phyloP scores from a whole-genome alignment of 2,329 filamentous ascomycete species.

The Penicillium sp. region DNA sequence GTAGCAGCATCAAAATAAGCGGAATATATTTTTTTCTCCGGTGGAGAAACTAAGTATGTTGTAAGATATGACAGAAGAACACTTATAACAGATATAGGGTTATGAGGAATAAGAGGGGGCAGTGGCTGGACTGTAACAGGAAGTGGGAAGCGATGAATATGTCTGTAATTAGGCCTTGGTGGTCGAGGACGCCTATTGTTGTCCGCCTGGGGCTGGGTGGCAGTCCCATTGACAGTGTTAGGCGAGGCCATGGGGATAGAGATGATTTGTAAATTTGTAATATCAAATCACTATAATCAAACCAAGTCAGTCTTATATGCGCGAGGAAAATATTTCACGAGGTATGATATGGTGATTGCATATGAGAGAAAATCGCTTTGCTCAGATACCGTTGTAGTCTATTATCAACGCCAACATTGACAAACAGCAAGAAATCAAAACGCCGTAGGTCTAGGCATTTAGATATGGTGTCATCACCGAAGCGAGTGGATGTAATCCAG shows the following conservation, averaged over 20 bases:
- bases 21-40: conserved; percentile 59
- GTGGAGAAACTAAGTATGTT: conserved; percentile 62
- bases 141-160: conserved; percentile 77
- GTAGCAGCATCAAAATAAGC: conserved; percentile 80
- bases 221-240: conserved; percentile 17
- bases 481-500: conserved; percentile 15
- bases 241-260: conserved; percentile 27
- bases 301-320: background rate
- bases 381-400: conserved; percentile 99
- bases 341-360: background rate
- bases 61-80: conserved; percentile 71
- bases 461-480: conserved; percentile 44
- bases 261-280: conserved; percentile 18
- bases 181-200: conserved; percentile 16
- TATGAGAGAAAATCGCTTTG: conserved; percentile 30
- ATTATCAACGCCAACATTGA: conserved; percentile 57
- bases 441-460: conserved; percentile 43
- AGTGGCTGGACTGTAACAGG: conserved; percentile 80
- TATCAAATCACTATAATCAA: conserved; percentile 1
- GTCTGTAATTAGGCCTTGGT: conserved; percentile 56
- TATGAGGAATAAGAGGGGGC: conserved; percentile 84
- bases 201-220: conserved; percentile 7
- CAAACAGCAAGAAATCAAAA: conserved; percentile 52
- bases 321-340: background rate
- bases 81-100: conserved; percentile 82